These are phyloP conservation scores for Scytalidium lignicola DNA, from an alignment of 2,329 filamentous ascomycete genomes.

Conservation along the genomic window DNA sequence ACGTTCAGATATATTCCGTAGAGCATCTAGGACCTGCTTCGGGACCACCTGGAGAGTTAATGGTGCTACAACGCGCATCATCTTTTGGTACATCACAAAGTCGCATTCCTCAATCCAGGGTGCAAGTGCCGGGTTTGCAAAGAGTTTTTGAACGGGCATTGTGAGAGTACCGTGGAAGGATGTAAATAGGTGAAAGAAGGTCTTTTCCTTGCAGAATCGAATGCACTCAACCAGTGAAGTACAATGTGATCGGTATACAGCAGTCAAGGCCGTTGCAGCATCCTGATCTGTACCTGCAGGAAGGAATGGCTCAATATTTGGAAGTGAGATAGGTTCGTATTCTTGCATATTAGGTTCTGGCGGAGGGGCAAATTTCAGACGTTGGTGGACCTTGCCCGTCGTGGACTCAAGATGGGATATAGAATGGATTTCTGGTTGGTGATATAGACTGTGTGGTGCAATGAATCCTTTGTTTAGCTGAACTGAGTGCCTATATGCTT, in stretches of 20 bases:
- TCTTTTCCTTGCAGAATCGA: constrained; percentile 93
- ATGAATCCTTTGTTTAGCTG: constrained; percentile 28
- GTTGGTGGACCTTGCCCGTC: constrained; percentile 51
- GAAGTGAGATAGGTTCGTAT: constrained; percentile 71
- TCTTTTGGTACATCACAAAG: constrained; percentile 92
- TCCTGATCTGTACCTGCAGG: constrained; percentile 80
- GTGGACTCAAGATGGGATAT: constrained; percentile 55
- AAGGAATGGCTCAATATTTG: constrained; percentile 77
- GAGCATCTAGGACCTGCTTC: constrained; percentile 77
- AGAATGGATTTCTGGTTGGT: constrained; percentile 49
- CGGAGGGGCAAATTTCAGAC: constrained; percentile 56
- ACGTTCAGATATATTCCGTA: constrained; percentile 78
- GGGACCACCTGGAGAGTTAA: constrained; percentile 89
- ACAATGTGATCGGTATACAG: constrained; percentile 89
- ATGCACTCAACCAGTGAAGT: constrained; percentile 94
- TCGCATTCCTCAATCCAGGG: constrained; percentile 96
- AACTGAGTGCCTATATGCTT: constrained; percentile 25
- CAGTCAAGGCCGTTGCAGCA: constrained; percentile 77
- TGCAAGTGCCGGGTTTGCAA: constrained; percentile 74
- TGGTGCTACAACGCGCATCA: constrained; percentile 88
- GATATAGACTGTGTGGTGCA: constrained; percentile 49
- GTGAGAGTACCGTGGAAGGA: constrained; percentile 96
- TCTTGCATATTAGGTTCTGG: constrained; percentile 53
- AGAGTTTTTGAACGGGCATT: constrained; percentile 90
- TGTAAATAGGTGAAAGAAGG: constrained; percentile 89